These are phyloP conservation scores for Erodium texanum DNA, from an alignment of 441 rosid genomes.

Conservation along the genomic window DNA sequence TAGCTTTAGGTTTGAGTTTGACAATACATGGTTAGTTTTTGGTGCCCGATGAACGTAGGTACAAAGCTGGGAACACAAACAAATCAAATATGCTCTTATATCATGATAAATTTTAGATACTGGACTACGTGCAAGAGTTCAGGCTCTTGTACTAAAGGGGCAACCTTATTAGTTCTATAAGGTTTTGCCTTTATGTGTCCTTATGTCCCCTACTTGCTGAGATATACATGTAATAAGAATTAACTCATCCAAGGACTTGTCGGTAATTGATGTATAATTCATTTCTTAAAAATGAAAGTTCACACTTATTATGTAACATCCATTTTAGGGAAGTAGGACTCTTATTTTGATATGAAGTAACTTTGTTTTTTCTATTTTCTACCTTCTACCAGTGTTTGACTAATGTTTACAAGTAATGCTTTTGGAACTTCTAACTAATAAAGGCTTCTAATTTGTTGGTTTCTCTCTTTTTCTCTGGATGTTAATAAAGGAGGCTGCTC, in stretches of 20 bases:
- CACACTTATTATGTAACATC: neutral
- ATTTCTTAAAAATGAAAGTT: neutral
- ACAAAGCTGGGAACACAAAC: neutral
- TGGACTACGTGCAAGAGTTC: neutral
- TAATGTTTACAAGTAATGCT: neutral
- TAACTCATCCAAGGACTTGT: neutral
- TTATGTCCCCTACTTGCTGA: neutral
- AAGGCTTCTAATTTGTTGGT: conserved; percentile 1
- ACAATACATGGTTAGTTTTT: neutral
- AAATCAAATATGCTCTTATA: conserved; percentile 1
- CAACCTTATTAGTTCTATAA: neutral
- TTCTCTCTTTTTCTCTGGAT: conserved; percentile 12
- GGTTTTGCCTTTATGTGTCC: conserved; percentile 1
- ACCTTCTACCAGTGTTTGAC: neutral
- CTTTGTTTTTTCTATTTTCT: neutral
- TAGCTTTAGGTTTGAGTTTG: conserved; percentile 5
- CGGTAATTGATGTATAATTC: neutral
- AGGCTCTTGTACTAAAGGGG: neutral
- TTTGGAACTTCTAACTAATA: neutral
- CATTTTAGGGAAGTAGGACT: neutral
- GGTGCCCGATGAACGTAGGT: neutral
- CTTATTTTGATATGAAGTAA: neutral
- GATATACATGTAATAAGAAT: neutral
- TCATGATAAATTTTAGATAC: neutral
- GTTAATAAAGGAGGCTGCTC: conserved; percentile 52